phyloP scores from a whole-genome alignment of 768 basidiomycete genomes.

The Suillus cothurnatus region DNA sequence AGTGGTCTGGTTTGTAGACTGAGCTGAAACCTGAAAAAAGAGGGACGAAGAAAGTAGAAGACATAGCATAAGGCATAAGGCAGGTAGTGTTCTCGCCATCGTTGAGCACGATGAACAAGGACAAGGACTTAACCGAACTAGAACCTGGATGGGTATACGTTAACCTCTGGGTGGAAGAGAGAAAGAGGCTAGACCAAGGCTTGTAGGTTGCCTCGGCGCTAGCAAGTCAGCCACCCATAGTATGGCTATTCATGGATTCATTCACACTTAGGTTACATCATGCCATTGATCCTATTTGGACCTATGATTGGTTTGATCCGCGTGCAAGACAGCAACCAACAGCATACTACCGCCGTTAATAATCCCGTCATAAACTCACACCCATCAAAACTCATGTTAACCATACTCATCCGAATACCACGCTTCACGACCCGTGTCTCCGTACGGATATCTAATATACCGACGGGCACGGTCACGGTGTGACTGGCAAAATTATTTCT shows the following conservation, averaged over 20 bases:
- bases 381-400: constrained; percentile 1
- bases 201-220: constrained; percentile 9
- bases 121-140: constrained; percentile 6
- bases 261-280: constrained; percentile 5
- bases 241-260: constrained; percentile 19
- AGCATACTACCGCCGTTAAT: not conserved
- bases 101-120: constrained; percentile 6
- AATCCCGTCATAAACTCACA: not conserved
- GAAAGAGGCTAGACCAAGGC: constrained; percentile 1
- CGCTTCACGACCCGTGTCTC: not conserved
- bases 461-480: constrained; percentile 3
- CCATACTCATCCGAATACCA: not conserved
- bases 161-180: not conserved
- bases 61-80: constrained; percentile 15
- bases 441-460: constrained; percentile 1
- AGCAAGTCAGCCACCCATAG: constrained; percentile 33
- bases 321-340: constrained; percentile 2
- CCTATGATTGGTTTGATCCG: constrained; percentile 4
- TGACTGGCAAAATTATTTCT: not conserved
- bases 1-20: constrained; percentile 32
- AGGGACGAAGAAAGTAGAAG: constrained; percentile 32
- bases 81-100: constrained; percentile 16
- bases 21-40: constrained; percentile 39
- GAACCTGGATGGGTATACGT: not conserved
- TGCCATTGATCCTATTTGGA: constrained; percentile 5